These are phyloP conservation scores for Cornus controversa DNA, from an alignment of 148 eudicot species.

Conservation along the genomic window DNA sequence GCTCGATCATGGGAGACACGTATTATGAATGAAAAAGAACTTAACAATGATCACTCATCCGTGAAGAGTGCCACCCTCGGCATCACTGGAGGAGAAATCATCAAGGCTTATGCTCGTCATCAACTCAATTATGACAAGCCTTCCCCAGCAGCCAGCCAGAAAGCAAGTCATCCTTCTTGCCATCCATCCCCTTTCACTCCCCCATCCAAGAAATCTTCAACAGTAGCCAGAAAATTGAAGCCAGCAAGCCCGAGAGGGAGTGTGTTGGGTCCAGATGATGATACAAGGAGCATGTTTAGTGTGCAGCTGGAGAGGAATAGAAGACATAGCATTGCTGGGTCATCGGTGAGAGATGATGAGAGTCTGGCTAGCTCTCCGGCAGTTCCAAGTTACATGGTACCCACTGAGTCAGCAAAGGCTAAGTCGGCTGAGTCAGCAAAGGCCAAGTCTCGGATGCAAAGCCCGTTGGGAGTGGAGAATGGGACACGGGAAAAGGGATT, in stretches of 20 bases:
- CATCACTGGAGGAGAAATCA: slow-evolving; percentile 38
- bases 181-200: slow-evolving; percentile 43
- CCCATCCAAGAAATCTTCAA: slow-evolving; percentile 29
- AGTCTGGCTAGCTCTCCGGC: slow-evolving; percentile 64
- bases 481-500: slow-evolving; percentile 48
- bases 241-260: slow-evolving; percentile 45
- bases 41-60: slow-evolving; percentile 30
- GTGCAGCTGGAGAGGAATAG: slow-evolving; percentile 52
- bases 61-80: slow-evolving; percentile 23
- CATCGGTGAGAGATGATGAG: slow-evolving; percentile 65
- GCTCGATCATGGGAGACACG: slow-evolving; percentile 64
- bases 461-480: slow-evolving; percentile 42
- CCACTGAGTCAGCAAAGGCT: slow-evolving; percentile 75
- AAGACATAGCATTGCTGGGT: slow-evolving; percentile 63
- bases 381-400: slow-evolving; percentile 85
- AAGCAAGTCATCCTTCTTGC: slow-evolving; percentile 35
- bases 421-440: slow-evolving; percentile 68
- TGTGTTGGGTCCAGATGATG: slow-evolving; percentile 46
- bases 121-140: slow-evolving; percentile 42
- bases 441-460: slow-evolving; percentile 55
- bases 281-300: slow-evolving; percentile 51
- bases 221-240: slow-evolving; percentile 38
- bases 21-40: slow-evolving; percentile 34
- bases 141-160: slow-evolving; percentile 24
- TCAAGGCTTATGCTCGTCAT: slow-evolving; percentile 55